Base-by-base conservation (phyloP, 208 protist species). In the Vickermania ingenoplastis region DNA sequence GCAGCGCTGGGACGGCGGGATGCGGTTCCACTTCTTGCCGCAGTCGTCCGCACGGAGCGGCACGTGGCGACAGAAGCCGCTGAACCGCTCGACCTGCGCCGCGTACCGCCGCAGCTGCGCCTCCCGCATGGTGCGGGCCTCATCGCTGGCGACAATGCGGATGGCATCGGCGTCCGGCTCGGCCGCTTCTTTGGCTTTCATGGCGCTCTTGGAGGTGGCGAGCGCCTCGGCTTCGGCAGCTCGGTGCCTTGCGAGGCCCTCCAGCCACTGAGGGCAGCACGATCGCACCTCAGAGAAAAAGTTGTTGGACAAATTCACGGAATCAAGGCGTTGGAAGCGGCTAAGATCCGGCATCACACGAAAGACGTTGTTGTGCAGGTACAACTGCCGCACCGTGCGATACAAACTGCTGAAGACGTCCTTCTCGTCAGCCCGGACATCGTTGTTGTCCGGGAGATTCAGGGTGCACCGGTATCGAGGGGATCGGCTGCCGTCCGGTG, bases 311-410 rank as follows among this genome's bases (percentile, higher is more conserved):
- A 98, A 55, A 63, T 98, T 97, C 0, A 98, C 61, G 21, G 88
- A 64, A 59, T 96, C 71, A 0, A 98, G 73, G 0, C 86, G 70
- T 54, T 84, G 63, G 54, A 97, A 92, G 13, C 73, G 69, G 26
- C 81, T 75, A 1, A 98, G 61, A 61, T 92, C 80, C 1, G 92
- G 87, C 74, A 98, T 97, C 4, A 55, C 53, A 2, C 69, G 54
- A 21, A 98, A 84, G 5, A 80, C 23, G 57, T 98, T 98, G 59
- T 97, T 87, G 60, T 98, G 91, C 13, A 97, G 59, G 68, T 96
- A 98, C 17, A 98, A 63, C 64, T 93, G 91, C 7, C 83, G 72
- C 26, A 98, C 58, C 1, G 94, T 88, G 22, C 77, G 78, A 41
- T 94, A 88, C 21, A 86, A 65, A 7, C 81, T 91, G 63, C 84